phyloP scores from a whole-genome alignment of 176 grass and related monocot species.

The Metroxylon sagu region DNA sequence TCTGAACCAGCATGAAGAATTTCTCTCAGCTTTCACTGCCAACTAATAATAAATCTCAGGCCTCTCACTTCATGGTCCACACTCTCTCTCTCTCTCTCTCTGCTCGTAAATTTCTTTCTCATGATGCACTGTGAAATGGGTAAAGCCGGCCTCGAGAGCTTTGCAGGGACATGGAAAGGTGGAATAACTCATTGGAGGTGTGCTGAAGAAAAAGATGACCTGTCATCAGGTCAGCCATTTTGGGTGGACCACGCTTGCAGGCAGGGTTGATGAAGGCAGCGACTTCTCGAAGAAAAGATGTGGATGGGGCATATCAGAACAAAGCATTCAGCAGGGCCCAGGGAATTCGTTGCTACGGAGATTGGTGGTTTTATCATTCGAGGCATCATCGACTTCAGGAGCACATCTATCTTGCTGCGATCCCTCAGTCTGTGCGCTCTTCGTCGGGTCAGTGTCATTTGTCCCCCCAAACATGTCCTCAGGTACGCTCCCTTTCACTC shows the following conservation, averaged over 20 bases:
- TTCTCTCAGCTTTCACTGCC: no score
- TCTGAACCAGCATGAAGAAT: no score
- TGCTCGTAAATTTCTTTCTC: conserved; percentile 13
- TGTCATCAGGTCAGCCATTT: conserved; percentile 28
- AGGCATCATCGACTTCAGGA: conserved; percentile 9
- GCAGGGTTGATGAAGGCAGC: conserved; percentile 26
- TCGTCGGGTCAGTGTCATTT: conserved; percentile 10
- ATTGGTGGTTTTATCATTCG: conserved; percentile 18
- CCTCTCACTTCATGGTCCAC: conserved; percentile 14
- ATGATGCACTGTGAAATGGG: conserved; percentile 21
- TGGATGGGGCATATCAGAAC: conserved; percentile 20
- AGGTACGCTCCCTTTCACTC: no score
- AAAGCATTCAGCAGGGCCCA: conserved; percentile 33
- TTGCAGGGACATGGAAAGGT: conserved; percentile 13
- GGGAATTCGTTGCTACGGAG: conserved; percentile 15
- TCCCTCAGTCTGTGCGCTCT: conserved; percentile 11
- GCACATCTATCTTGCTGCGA: conserved; percentile 20
- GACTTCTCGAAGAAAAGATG: conserved; percentile 19
- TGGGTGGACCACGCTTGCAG: conserved; percentile 28
- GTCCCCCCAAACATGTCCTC: no score
- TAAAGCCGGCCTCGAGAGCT: conserved; percentile 17
- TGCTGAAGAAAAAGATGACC: conserved; percentile 12
- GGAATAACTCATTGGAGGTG: conserved; percentile 9
- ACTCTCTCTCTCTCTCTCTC: neutral
- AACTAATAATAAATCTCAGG: no score